Conservation (phyloP, 768 basidiomycete species). For the Suillus paluster region DNA sequence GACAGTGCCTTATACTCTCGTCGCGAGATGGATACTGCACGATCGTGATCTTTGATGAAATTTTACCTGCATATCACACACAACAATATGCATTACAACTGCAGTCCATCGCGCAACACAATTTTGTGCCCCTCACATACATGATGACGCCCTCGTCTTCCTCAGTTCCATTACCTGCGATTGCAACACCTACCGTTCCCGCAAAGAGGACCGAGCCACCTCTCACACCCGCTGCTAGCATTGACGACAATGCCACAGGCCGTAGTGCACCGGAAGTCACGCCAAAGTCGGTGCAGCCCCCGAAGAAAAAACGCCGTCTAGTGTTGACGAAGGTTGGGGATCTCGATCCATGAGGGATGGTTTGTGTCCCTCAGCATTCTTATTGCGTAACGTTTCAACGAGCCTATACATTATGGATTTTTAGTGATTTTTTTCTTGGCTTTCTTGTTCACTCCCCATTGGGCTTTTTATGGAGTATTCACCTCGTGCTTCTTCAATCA, state of each 20-base stretch:
- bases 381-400: background rate
- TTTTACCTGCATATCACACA: slow-evolving; percentile 83
- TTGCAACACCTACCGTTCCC: slow-evolving; percentile 35
- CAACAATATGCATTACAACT: slow-evolving; percentile 92
- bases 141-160: slow-evolving; percentile 32
- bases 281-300: slow-evolving; percentile 49
- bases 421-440: slow-evolving; percentile 13
- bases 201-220: slow-evolving; percentile 43
- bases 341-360: slow-evolving; percentile 35
- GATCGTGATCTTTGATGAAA: slow-evolving; percentile 92
- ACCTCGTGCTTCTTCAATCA: slow-evolving; percentile 1
- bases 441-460: slow-evolving; percentile 1
- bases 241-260: slow-evolving; percentile 24
- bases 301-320: slow-evolving; percentile 87
- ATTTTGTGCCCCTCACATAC: slow-evolving; percentile 66
- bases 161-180: slow-evolving; percentile 40
- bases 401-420: slow-evolving; percentile 16
- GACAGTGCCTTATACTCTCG: slow-evolving; percentile 88
- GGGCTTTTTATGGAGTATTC: background rate
- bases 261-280: slow-evolving; percentile 6
- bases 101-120: slow-evolving; percentile 87
- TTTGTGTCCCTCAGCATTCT: background rate
- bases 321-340: slow-evolving; percentile 74
- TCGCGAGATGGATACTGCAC: slow-evolving; percentile 98
- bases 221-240: slow-evolving; percentile 34